Conservation (phyloP, 148 eudicot genomes). For the Camellia lanceoleosa region DNA sequence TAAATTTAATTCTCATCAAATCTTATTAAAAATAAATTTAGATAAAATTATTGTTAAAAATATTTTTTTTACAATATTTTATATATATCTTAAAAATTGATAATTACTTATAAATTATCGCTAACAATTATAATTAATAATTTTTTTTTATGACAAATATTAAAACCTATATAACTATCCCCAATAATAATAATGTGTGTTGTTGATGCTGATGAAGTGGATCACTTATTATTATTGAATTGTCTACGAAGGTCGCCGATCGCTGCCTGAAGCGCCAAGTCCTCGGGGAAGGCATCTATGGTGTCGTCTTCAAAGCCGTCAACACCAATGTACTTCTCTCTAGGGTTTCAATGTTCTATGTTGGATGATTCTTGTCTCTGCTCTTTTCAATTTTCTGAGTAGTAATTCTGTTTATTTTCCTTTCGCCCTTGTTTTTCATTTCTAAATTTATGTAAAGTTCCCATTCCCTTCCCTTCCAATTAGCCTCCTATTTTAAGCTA, state of each 20-base stretch:
- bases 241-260: conserved; percentile 69
- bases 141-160: too few relatives aligned
- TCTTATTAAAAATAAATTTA: too few relatives aligned
- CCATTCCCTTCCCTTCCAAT: too few relatives aligned
- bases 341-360: background rate
- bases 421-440: background rate
- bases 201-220: background rate
- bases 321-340: conserved; percentile 58
- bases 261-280: conserved; percentile 80
- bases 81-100: too few relatives aligned
- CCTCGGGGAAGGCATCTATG: conserved; percentile 93
- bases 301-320: conserved; percentile 88
- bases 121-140: too few relatives aligned
- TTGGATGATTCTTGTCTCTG: background rate
- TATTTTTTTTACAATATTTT: too few relatives aligned
- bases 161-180: too few relatives aligned
- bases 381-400: background rate
- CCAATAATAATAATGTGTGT: too few relatives aligned
- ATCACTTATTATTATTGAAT: conserved; percentile 15
- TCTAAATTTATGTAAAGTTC: background rate
- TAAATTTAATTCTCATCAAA: too few relatives aligned
- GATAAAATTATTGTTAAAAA: too few relatives aligned
- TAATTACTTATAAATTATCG: too few relatives aligned
- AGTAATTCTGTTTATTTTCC: background rate
- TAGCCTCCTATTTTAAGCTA: background rate